Evolutionary conservation across 495 filamentous ascomycete genomes (phyloP), one percentile per base, ranked within the genome.

Genomic region (Tuber aestivum): DNA sequence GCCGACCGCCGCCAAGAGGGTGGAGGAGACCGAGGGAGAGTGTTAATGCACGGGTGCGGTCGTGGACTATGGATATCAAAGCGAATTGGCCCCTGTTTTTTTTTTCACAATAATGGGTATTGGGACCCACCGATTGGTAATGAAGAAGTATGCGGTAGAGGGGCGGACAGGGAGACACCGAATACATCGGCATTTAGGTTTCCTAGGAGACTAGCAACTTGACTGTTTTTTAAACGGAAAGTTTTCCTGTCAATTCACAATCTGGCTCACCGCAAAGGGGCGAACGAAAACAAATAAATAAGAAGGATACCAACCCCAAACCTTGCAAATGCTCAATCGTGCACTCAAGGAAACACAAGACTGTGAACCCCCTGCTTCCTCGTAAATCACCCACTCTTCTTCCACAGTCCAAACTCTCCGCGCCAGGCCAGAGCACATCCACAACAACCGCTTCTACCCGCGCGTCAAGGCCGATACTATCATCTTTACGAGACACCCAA

Each of bases 1-100:
- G 71, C 35, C 83, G 81, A 1, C 85, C 85, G 41, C 85, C 85
- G 40, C 85, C 85, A 40, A 86, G 79, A 5, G 85, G 85, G 71
- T 86, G 85, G 32, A 86, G 77, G 21, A 86, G 81, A 21, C 85
- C 85, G 20, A 86, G 73, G 12, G 74, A 65, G 35, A 77, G 80
- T 14, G 79, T 81, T 21, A 83, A 70, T 9, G 76, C 72, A 32
- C 76, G 75, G n/a, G 81, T 78, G 7, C 61, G 56, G 74, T 83
- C 82, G 50, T 79, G 71, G 16, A 83, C 77, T 77, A 61, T 32
- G 23, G n/a, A 14, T n/a, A 14, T 70, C 56, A 50, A 44, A 21
- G 32, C 18, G 48, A 61, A 35, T 72, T 65, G 56, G 27, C 27
- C 56, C 32, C 14, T 32, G 56, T 65, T 65, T 61, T 27, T 27